Evolutionary conservation across 2,329 filamentous ascomycete species (phyloP).

Genomic region (Hyphodiscus sp.): DNA sequence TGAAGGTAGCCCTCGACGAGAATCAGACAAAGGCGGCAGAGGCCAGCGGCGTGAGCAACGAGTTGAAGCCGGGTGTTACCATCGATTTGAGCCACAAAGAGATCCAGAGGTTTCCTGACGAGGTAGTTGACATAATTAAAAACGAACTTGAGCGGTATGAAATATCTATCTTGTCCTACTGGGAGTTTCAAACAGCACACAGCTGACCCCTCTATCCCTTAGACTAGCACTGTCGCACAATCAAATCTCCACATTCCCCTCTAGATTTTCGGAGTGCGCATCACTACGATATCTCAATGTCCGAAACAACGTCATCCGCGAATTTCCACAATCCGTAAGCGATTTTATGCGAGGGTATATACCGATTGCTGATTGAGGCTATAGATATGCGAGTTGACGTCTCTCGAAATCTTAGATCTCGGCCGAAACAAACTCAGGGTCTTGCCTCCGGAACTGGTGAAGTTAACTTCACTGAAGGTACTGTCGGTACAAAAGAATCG

Average conservation of each 20-base stretch:
- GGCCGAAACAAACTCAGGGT: constrained; percentile 77
- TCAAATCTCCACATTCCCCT: constrained; percentile 61
- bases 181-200: constrained; percentile 19
- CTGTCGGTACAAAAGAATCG: constrained; percentile 82
- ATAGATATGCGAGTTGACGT: constrained; percentile 77
- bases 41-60: constrained; percentile 51
- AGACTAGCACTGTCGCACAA: constrained; percentile 81
- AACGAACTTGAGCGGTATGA: constrained; percentile 30
- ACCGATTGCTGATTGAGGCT: constrained; percentile 10
- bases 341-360: not conserved
- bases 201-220: constrained; percentile 20
- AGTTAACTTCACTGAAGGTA: constrained; percentile 79
- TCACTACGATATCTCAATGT: constrained; percentile 76
- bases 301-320: constrained; percentile 64
- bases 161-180: not conserved
- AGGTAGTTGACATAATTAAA: constrained; percentile 33
- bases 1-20: constrained; percentile 60
- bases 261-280: constrained; percentile 67
- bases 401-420: constrained; percentile 87
- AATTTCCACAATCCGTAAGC: constrained; percentile 59
- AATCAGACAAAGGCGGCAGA: constrained; percentile 58
- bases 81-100: constrained; percentile 72
- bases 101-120: constrained; percentile 45
- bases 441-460: constrained; percentile 73
- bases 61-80: constrained; percentile 61